Base-by-base conservation (phyloP, 768 basidiomycete genomes). In the Gloeostereum incarnatum region DNA sequence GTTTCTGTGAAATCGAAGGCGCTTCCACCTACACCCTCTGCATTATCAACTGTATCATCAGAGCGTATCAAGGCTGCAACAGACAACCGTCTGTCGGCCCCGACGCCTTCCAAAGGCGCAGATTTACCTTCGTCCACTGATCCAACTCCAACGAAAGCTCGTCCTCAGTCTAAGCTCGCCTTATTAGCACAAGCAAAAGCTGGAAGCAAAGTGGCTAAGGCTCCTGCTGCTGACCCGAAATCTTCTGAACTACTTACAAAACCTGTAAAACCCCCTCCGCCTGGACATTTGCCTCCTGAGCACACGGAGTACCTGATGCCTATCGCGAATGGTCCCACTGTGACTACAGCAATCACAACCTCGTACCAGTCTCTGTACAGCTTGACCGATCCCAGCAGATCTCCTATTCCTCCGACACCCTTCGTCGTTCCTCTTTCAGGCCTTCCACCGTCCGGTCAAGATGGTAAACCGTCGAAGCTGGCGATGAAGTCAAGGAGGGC, bases 281-380 rank as follows among this genome's bases (percentile, higher is more conserved):
- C 50, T 24, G 57, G 49, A 33, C 55, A 58, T 6, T 56, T 73
- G 39, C 69, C 67, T n/a, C 60, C 56, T 32, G 46, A 69, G 33
- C 73, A 58, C 35, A 87, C 85, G 5, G 77, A 86, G 51, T 83
- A 79, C 51, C 58, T 86, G 8, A 81, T 73, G 11, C 85, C 86
- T 2, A 84, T 81, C 31, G 81, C 81, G n/a, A 88, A 88, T 50
- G 83, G 85, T 0, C 61, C 81, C 3, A 78, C 82, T n/a, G 85
- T 76, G 9, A 88, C 85, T 0, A 86, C 84, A 11, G 85, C 85
- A 2, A 88, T 88, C 50, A 88, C 85, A 0, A 87, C 85, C 2
- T 78, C 80, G 0, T 86, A 85, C 45, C 84, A 86, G 43, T 75
- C 78, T 5, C 63, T 86, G 20, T 71, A 71, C 51, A 78, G 73